A percentile compares a stretch with the other conserved stretches of the same genome.
phyloP scores from a whole-genome alignment of 176 grass and related monocot species.

The Sorghum bicolor region Sorghum_bicolor_NCBIv3 NC_012870.2:25105501-25106000 shows the following conservation, averaged over 20 bases:
- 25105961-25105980: conserved; percentile 39
- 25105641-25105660: background rate
- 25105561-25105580: background rate
- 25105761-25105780: background rate
- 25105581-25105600: background rate
- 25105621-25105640: background rate
- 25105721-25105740: background rate
- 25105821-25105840: conserved; percentile 26
- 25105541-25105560: background rate
- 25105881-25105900: conserved; percentile 10
- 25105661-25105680: conserved; percentile 3
- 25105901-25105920: conserved; percentile 25
- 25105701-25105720: background rate
- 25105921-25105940: conserved; percentile 41
- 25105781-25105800: background rate
- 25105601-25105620: background rate
- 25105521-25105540: background rate
- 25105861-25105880: conserved; percentile 33
- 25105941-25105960: conserved; percentile 33
- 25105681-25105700: background rate
- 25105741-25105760: background rate
- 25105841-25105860: conserved; percentile 23
- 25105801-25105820: background rate
- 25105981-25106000: conserved; percentile 55
- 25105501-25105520: background rate